Evolutionary conservation across 2,329 filamentous ascomycete species (phyloP).

Genomic region (Colletotrichum sublineola): DNA sequence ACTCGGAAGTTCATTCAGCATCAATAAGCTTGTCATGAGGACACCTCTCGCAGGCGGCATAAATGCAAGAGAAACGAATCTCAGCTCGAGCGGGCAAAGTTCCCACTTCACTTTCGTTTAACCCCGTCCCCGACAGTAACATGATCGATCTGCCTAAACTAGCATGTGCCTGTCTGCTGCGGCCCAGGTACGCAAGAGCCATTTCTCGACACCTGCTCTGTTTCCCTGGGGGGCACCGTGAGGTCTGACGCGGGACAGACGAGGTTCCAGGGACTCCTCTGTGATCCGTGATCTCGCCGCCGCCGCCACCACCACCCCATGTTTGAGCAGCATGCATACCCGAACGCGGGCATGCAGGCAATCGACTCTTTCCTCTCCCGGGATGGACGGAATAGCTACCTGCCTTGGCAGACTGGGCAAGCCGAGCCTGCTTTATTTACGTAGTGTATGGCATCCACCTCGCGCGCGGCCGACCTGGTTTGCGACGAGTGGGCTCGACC

Average conservation of each 20-base stretch:
- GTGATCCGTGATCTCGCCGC: constrained; percentile 39
- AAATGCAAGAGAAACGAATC: constrained; percentile 15
- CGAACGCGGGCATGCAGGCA: constrained; percentile 39
- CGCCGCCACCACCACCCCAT: constrained; percentile 37
- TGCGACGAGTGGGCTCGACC: constrained; percentile 10
- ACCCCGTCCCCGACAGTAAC: constrained; percentile 36
- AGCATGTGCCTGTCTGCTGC: constrained; percentile 34
- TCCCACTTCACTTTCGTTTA: constrained; percentile 38
- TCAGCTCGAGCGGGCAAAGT: constrained; percentile 21
- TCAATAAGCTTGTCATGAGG: constrained; percentile 23
- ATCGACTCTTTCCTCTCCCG: constrained; percentile 33
- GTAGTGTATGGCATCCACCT: constrained; percentile 31
- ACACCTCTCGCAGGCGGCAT: constrained; percentile 21
- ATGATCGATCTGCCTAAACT: constrained; percentile 39
- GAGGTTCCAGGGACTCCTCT: constrained; percentile 27
- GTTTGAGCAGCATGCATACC: constrained; percentile 41
- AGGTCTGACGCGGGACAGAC: background rate
- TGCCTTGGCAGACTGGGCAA: constrained; percentile 19
- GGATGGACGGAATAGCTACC: constrained; percentile 6
- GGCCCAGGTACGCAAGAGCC: constrained; percentile 40
- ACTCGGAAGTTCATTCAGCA: constrained; percentile 30
- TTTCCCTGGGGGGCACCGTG: constrained; percentile 24
- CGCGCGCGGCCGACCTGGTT: constrained; percentile 31
- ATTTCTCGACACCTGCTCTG: constrained; percentile 40
- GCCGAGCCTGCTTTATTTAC: constrained; percentile 27